Percentiles rank a stretch among this genome's conserved stretches.
phyloP scores from a whole-genome alignment of 2,329 filamentous ascomycete genomes.

The Aureobasidium pullulans region DNA sequence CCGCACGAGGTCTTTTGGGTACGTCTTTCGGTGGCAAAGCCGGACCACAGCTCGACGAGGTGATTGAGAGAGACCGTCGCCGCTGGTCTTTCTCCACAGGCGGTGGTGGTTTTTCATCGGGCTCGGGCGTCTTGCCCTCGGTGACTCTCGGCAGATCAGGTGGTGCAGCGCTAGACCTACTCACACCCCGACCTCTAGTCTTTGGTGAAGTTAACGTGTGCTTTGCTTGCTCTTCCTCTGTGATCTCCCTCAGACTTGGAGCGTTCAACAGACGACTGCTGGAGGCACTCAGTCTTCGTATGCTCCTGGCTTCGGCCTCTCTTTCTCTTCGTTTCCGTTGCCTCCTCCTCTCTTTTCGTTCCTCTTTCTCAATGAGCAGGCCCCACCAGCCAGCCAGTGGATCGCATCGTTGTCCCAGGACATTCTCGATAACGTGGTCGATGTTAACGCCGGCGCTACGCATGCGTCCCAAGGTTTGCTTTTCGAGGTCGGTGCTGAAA shows the following conservation, averaged over 20 bases:
- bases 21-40: slow-evolving; percentile 79
- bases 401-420: slow-evolving; percentile 83
- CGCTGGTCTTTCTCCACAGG: slow-evolving; percentile 67
- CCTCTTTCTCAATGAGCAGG: slow-evolving; percentile 85
- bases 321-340: slow-evolving; percentile 80
- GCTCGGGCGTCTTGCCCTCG: slow-evolving; percentile 47
- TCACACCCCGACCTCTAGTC: slow-evolving; percentile 68
- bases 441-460: slow-evolving; percentile 88
- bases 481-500: slow-evolving; percentile 80
- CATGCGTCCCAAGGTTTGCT: slow-evolving; percentile 88
- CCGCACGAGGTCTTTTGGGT: slow-evolving; percentile 50
- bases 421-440: slow-evolving; percentile 89
- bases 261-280: slow-evolving; percentile 79
- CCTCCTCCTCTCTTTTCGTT: slow-evolving; percentile 71
- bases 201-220: slow-evolving; percentile 49
- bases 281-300: slow-evolving; percentile 78
- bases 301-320: slow-evolving; percentile 70
- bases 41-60: slow-evolving; percentile 68
- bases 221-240: slow-evolving; percentile 55
- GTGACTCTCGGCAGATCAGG: slow-evolving; percentile 72
- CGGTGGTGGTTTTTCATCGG: slow-evolving; percentile 49
- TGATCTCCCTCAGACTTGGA: slow-evolving; percentile 62
- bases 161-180: slow-evolving; percentile 54
- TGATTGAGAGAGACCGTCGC: slow-evolving; percentile 49
- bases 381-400: slow-evolving; percentile 94